These are phyloP conservation scores for Peronospora belbahrii DNA, from an alignment of 352 stramenopile species.

Conservation along the genomic window DNA sequence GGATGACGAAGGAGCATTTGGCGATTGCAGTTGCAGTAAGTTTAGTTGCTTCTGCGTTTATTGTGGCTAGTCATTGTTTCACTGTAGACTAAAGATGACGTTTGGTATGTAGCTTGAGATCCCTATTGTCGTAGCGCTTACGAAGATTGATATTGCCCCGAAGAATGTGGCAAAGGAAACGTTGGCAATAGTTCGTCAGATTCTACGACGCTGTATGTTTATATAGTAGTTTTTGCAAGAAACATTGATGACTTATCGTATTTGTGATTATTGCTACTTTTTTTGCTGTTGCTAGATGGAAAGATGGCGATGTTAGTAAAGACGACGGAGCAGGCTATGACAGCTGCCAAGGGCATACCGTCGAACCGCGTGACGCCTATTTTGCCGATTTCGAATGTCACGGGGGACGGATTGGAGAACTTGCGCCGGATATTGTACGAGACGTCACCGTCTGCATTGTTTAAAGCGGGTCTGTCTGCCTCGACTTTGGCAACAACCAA, in stretches of 20 bases:
- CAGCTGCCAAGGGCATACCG: constrained; percentile 83
- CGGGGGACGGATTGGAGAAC: constrained; percentile 87
- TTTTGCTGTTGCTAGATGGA: constrained; percentile 39
- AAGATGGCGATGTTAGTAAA: constrained; percentile 94
- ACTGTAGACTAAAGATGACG: background rate
- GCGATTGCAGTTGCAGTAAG: constrained; percentile 84
- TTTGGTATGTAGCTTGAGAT: constrained; percentile 66
- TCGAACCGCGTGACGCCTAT: constrained; percentile 93
- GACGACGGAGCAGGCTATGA: constrained; percentile 72
- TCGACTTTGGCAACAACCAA: constrained; percentile 55
- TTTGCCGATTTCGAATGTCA: constrained; percentile 96
- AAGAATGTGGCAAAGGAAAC: constrained; percentile 91
- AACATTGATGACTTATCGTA: background rate
- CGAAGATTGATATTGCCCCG: constrained; percentile 92
- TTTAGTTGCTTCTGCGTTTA: background rate
- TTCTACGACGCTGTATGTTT: constrained; percentile 62
- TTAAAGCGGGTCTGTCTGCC: constrained; percentile 59
- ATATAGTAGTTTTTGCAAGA: background rate
- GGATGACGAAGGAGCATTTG: constrained; percentile 92
- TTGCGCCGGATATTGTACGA: constrained; percentile 63
- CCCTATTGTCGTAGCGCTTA: constrained; percentile 90
- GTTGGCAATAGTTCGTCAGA: constrained; percentile 82
- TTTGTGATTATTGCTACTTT: background rate
- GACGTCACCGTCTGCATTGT: constrained; percentile 58
- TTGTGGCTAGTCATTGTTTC: background rate